Conservation (phyloP, 2,329 filamentous ascomycete species). For the Periconia sp. region DNA sequence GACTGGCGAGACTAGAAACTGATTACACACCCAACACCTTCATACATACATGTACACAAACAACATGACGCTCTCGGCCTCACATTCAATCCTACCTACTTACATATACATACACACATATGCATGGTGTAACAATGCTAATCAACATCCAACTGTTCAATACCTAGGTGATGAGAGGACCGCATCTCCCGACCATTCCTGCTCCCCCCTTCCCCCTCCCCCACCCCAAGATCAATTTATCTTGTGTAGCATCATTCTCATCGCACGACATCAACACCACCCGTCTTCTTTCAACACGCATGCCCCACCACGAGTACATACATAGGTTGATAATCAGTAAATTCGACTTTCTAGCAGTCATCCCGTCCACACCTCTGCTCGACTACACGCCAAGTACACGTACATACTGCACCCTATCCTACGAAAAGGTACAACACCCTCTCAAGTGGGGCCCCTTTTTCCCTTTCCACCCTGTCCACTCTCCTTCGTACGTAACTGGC, state of each 20-base stretch:
- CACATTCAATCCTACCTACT: too few species aligned
- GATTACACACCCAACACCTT: background rate
- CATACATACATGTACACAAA: too few species aligned
- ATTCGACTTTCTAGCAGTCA: background rate
- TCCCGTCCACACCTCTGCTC: background rate
- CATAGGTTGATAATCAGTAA: too few species aligned
- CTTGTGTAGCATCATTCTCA: background rate
- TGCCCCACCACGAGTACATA: background rate
- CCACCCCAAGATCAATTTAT: background rate
- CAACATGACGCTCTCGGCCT: too few species aligned
- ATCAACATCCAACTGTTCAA: too few species aligned
- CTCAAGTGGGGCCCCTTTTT: conserved; percentile 7
- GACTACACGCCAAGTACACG: too few species aligned
- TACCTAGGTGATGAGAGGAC: too few species aligned
- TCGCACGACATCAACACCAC: background rate
- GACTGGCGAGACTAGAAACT: background rate
- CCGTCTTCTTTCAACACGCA: background rate
- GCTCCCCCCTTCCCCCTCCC: too few species aligned
- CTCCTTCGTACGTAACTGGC: conserved; percentile 21
- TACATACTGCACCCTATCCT: too few species aligned
- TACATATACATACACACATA: too few species aligned
- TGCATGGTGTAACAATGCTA: too few species aligned
- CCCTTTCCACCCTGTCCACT: conserved; percentile 16
- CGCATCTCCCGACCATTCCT: background rate
- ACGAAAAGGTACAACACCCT: background rate